Base-by-base conservation (phyloP, 2,329 filamentous ascomycete genomes). In the Colletotrichum tropicale region DNA sequence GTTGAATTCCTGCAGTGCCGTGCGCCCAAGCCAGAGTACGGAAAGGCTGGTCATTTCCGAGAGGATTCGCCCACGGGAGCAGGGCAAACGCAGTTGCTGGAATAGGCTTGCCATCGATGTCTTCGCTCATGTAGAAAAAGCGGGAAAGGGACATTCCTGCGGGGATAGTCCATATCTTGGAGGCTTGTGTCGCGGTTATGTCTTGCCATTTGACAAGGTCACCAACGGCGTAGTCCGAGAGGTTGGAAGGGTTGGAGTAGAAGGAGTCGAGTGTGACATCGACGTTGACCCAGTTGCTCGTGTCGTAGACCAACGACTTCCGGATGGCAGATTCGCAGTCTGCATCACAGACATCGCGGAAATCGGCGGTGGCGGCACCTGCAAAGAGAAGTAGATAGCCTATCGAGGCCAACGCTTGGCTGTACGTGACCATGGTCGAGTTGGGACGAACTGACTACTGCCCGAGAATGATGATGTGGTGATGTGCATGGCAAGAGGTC, bases 11-110 rank as follows among this genome's bases (percentile, higher is more conserved):
- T 10, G 79, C 78, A 3, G 80, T 81, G 0, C 80, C 80, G 52
- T 81, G 80, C 0, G 80, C 72, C 80, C 80, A 81, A 12, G 78
- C 80, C 5, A 80, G 8, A 2, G 79, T 56, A 3, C 58, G 68
- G 30, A 70, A 64, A 6, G 68, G 56, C 28, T 71, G 32, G 43
- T 75, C 72, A 16, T 64, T 60, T 26, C 62, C 62, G 6, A 43
- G 68, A 12, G 67, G 61, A 8, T 75, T 71, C 2, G 68, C 36
- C 34, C 30, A 78, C 3, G 78, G 78, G 16, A 76, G 43, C 3
- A 79, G 75, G 7, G 76, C 71, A 30, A 68, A 79, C 16, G 74
- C 78, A 5, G 66, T 75, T 7, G 77, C 70, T 1, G 78, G 76
- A 16, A 74, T 66, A 8, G 66, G 68, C 30, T 76, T 28, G 3